Evolutionary conservation across 2,329 filamentous ascomycete genomes (phyloP), one percentile per base, ranked within the genome.

Genomic region (Aschersonia sp.): DNA sequence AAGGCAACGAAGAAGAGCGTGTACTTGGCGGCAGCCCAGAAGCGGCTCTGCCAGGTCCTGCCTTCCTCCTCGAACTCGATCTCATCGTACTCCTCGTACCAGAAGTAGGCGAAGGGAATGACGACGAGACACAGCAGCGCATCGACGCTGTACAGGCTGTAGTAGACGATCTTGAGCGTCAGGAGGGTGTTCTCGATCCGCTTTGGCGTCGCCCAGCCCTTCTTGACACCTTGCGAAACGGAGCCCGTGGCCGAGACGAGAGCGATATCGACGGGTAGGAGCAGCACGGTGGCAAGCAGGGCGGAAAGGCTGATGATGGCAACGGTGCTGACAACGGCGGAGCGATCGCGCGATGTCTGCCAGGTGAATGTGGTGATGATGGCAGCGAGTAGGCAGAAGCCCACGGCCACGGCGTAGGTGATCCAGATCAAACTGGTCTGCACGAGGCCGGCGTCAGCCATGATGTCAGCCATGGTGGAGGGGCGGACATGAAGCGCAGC

Each of bases 71-170:
- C 86, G 35, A 83, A 76, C 51, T 88, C 88, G 22, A 90, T 82
- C 66, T 96, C 88, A 58, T 96, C 90, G 55, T 94, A 94, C 64
- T 97, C 92, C 63, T 98, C 92, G 59, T 94, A 92, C 80, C 85
- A 96, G 63, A 98, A 98, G 69, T 98, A 98, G 44, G 89, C 84
- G 61, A 98, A 98, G 0, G 92, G 92, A 22, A 97, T 84, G 43
- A 95, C 77, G 14, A 97, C 63, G 43, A 98, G 72, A 60, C 92
- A 98, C 9, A 98, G 77, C 5, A 96, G 63, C 1, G 88, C 86
- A 63, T 98, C 92, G 55, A 96, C 70, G 56, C 86, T 92, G 69
- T 97, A 98, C 0, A 98, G 75, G 0, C 81, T 75, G 65, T 97
- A 97, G 68, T 98, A 98, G 49, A 95, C 84, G 50, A 94, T 76